Evolutionary conservation across 2,329 filamentous ascomycete species (phyloP).

Genomic region (Zasmidium angulare): DNA sequence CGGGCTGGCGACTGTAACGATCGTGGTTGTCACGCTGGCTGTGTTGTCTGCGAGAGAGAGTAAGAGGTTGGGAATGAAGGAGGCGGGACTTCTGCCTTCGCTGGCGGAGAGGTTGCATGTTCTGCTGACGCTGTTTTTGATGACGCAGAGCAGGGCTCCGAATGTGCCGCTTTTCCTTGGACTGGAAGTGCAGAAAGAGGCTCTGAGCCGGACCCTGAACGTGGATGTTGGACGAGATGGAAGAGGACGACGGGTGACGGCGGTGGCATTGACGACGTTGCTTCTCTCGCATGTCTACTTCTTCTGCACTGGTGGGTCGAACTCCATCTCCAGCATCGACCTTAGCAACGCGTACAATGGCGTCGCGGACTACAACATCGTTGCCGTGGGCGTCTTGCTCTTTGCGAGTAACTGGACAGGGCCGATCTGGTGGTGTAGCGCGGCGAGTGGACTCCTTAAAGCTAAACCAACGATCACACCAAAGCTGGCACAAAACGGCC

Average conservation of each 20-base stretch:
- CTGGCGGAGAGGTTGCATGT: slow-evolving; percentile 55
- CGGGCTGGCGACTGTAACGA: slow-evolving; percentile 33
- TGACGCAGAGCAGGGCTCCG: slow-evolving; percentile 81
- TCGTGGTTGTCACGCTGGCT: slow-evolving; percentile 30
- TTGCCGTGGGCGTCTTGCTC: slow-evolving; percentile 78
- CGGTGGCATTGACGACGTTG: slow-evolving; percentile 65
- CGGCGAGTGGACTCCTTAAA: slow-evolving; percentile 51
- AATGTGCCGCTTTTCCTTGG: slow-evolving; percentile 85
- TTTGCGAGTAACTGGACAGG: slow-evolving; percentile 92
- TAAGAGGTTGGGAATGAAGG: slow-evolving; percentile 1
- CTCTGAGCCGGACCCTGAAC: slow-evolving; percentile 28
- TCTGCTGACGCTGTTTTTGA: slow-evolving; percentile 72
- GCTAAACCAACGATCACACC: not conserved
- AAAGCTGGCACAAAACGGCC: not conserved
- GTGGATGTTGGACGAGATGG: not conserved
- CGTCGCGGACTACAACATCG: slow-evolving; percentile 73
- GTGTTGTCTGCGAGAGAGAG: slow-evolving; percentile 18
- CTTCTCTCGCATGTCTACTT: slow-evolving; percentile 80
- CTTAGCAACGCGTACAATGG: slow-evolving; percentile 95
- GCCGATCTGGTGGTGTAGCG: slow-evolving; percentile 81
- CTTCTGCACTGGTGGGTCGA: slow-evolving; percentile 87
- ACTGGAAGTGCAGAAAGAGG: slow-evolving; percentile 58
- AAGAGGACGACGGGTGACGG: slow-evolving; percentile 3
- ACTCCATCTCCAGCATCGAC: slow-evolving; percentile 94
- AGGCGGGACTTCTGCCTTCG: slow-evolving; percentile 19